Evolutionary conservation across 2,329 filamentous ascomycete genomes (phyloP), one percentile per base, ranked within the genome.

Genomic region (Sphaerulina musiva): DNA sequence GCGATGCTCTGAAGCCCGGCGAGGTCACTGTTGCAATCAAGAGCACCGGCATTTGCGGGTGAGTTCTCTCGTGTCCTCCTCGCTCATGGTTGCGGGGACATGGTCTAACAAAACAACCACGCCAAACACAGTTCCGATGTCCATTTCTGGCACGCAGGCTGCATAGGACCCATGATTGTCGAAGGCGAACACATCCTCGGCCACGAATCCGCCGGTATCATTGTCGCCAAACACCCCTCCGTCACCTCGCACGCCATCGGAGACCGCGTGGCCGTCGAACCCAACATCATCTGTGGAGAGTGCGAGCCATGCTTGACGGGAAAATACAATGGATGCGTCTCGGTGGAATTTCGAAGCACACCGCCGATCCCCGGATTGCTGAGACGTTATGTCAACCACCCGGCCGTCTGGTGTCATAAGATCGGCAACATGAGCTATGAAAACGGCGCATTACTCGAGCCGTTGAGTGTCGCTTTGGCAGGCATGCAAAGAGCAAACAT

Each of bases 1-100:
- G 80, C 32, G 86, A 83, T 50, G 79, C 78, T 47, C 76, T 96
- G 65, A 84, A 87, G 73, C 79, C 81, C 23, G 92, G 91, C 48
- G 87, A 96, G 74, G 89, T 96, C 46, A 90, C 89, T 26, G 73
- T 97, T 59, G 89, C 88, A 52, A 83, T 97, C 71, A 89, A 92
- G 74, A 95, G 88, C 74, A 96, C 92, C 6, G 93, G 93, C 54
- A 97, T 97, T 66, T 97, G 93, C 78, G 92, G 92, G 82, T 93
- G 77, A 68, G 77, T 67, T 23, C 34, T 10, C 3, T 4, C 8
- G 3, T 3, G 9, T 10, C 34, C 8, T 10, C 34, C 31, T 14
- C 38, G 10, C 14, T 40, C 11, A 42, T 14, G n/a, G n/a, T n/a
- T n/a, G n/a, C n/a, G n/a, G n/a, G n/a, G n/a, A n/a, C n/a, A n/a